Conservation (phyloP, 768 basidiomycete genomes). For the Tricholoma bakamatsutake region DNA sequence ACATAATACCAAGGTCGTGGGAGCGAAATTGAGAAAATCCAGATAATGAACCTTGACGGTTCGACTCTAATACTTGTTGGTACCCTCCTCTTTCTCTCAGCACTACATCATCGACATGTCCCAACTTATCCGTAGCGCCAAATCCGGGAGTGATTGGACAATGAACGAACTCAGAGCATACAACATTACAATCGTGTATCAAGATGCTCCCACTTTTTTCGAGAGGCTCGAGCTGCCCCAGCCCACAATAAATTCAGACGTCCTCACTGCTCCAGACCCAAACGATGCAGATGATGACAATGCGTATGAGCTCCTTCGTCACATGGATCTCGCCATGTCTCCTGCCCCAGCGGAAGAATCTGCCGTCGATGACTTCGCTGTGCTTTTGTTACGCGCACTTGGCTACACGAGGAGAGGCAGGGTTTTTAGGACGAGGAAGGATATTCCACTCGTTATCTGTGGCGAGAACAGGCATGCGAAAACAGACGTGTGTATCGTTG, state of each 20-base stretch:
- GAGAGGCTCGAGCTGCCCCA: background rate
- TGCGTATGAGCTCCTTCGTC: constrained; percentile 9
- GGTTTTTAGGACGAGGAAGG: constrained; percentile 14
- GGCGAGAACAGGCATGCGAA: constrained; percentile 19
- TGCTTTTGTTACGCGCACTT: constrained; percentile 17
- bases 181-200: background rate
- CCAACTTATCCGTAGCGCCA: no score
- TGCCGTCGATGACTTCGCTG: constrained; percentile 26
- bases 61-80: no score
- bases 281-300: no score
- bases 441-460: constrained; percentile 23
- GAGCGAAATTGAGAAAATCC: no score
- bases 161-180: background rate
- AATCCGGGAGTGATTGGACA: background rate
- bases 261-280: background rate
- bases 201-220: background rate
- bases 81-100: no score
- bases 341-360: constrained; percentile 12
- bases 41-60: no score
- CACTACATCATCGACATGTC: no score
- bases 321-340: constrained; percentile 21
- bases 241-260: background rate
- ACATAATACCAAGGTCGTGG: no score
- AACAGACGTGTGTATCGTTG: constrained; percentile 27
- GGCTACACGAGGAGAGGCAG: constrained; percentile 11